Evolutionary conservation across 2,329 filamentous ascomycete species (phyloP), one percentile per base, ranked within the genome.

Genomic region (Colletotrichum sp.): DNA sequence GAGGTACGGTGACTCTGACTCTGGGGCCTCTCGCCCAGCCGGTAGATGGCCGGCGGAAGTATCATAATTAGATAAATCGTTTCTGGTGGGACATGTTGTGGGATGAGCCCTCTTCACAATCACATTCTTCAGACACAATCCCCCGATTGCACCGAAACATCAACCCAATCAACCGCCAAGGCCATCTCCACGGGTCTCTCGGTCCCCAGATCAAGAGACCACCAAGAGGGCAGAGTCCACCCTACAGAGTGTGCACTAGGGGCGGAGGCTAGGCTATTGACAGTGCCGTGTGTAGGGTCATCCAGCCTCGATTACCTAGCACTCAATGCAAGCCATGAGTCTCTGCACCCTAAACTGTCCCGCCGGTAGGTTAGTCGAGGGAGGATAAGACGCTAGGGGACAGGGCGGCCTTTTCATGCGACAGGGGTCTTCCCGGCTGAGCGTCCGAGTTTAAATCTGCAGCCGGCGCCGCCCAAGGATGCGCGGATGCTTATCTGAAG

Each of bases 401-500:
- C 72, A 61, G 52, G 56, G 63, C 55, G 71, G 67, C 52, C 14
- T 52, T 63, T 43, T n/a, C 36, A 12, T 26, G 21, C 56, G 30
- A 32, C 18, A 52, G 14, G 70, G 59, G 59, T 36, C 28, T 18
- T 13, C 73, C 73, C 67, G 66, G 73, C 73, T 67, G 24, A 21
- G 9, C 14, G 62, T 18, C 56, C 56, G 63, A 75, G 73, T 62
- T 58, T 72, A 75, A 75, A 66, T 75, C 61, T 67, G 43, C 55
- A 62, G 69, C 69, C 69, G 61, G 52, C 38, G 71, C 66, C 52
- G 72, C 55, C 61, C 62, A 72, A 52, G 73, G 73, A 66, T 72
- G 69, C 32, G 67, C 69, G 34, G 69, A 64, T 64, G 73, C 34
- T 73, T 73, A 75, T 75, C 69, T 75, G 73, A 68, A 73, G 34